phyloP scores from a whole-genome alignment of 1,139 yeast genomes.

The Casaregolazyma lundiana region DNA sequence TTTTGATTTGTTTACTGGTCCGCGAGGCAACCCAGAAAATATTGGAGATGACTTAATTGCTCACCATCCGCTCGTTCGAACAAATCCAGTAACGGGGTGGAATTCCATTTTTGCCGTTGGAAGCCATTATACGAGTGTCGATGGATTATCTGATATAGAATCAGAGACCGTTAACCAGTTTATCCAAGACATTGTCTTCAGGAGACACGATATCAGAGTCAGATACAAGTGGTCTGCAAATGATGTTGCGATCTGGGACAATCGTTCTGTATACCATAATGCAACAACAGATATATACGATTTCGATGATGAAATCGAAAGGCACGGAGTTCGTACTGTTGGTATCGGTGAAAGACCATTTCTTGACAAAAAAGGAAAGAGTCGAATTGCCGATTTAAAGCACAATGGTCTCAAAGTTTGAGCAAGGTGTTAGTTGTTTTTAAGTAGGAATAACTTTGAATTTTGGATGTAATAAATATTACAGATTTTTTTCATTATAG shows the following conservation, averaged over 20 bases:
- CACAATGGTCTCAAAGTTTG: conserved; percentile 4
- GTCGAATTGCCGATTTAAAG: conserved; percentile 22
- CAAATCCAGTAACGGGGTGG: conserved; percentile 54
- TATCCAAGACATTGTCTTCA: conserved; percentile 41
- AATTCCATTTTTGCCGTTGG: conserved; percentile 46
- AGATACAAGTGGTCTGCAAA: conserved; percentile 53
- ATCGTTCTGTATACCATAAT: conserved; percentile 47
- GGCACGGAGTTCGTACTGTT: conserved; percentile 59
- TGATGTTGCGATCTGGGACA: conserved; percentile 56
- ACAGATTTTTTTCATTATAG: too few species aligned
- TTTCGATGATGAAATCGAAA: conserved; percentile 45
- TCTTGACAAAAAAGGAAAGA: conserved; percentile 48
- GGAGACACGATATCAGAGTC: conserved; percentile 48
- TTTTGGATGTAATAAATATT: not conserved
- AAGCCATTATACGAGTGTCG: conserved; percentile 40
- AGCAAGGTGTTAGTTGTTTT: too few species aligned
- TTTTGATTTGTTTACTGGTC: conserved; percentile 35
- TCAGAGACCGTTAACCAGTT: conserved; percentile 38
- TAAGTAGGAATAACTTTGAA: too few species aligned
- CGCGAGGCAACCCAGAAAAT: conserved; percentile 35
- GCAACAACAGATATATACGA: conserved; percentile 48
- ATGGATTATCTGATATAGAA: conserved; percentile 44
- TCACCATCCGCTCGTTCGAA: conserved; percentile 46
- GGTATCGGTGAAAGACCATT: conserved; percentile 52
- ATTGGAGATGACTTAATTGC: conserved; percentile 29